Conservation (phyloP, 2,329 filamentous ascomycete species). For the Exophiala aquamarina region DNA sequence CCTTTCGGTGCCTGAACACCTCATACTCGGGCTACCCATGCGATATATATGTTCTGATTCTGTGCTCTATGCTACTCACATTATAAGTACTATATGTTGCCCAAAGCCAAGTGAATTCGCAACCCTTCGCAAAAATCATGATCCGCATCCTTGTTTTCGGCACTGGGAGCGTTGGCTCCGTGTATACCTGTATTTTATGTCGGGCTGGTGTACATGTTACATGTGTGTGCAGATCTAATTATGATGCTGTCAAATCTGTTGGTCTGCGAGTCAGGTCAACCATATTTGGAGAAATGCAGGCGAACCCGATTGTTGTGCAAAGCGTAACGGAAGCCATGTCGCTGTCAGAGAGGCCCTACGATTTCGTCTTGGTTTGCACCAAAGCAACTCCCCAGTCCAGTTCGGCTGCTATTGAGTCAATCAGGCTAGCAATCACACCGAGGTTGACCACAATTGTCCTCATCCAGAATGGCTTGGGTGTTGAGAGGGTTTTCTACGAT, state of each 20-base stretch:
- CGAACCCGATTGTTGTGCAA: slow-evolving; percentile 26
- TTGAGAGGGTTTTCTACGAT: slow-evolving; percentile 55
- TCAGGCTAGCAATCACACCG: slow-evolving; percentile 42
- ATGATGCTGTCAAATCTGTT: slow-evolving; percentile 26
- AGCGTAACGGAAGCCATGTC: slow-evolving; percentile 20
- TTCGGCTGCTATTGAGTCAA: slow-evolving; percentile 33
- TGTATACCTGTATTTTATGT: slow-evolving; percentile 33
- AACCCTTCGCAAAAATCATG: no score
- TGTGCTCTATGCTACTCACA: no score
- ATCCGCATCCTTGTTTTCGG: slow-evolving; percentile 33
- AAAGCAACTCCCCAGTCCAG: slow-evolving; percentile 44
- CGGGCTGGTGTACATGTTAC: slow-evolving; percentile 27
- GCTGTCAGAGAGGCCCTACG: slow-evolving; percentile 35
- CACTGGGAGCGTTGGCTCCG: slow-evolving; percentile 34
- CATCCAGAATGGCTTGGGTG: slow-evolving; percentile 62
- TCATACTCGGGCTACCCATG: no score
- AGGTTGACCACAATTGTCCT: slow-evolving; percentile 55
- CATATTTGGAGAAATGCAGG: slow-evolving; percentile 27
- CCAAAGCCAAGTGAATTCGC: no score
- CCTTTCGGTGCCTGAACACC: no score
- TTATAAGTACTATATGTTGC: no score
- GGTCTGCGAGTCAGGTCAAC: slow-evolving; percentile 32
- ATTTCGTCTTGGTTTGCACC: slow-evolving; percentile 48
- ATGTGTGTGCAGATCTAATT: slow-evolving; percentile 37
- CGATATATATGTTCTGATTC: no score